phyloP scores from a whole-genome alignment of 176 grass and related monocot species.

The Oryza nivara region DNA sequence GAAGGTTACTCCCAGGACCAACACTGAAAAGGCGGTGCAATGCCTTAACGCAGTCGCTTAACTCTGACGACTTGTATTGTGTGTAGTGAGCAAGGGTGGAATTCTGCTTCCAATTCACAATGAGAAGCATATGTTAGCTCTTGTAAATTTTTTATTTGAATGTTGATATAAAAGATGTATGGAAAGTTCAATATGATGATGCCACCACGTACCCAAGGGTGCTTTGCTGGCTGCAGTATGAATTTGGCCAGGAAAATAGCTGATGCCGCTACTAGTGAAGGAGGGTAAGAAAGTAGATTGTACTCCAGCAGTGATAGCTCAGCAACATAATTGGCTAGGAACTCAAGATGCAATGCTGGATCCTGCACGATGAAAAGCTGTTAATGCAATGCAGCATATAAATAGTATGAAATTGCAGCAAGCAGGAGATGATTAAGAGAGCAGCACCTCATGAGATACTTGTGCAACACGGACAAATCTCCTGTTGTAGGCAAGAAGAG shows the following conservation, averaged over 20 bases:
- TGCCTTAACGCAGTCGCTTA: conserved; percentile 66
- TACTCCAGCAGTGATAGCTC: conserved; percentile 95
- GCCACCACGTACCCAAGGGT: conserved; percentile 67
- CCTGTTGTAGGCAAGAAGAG: conserved; percentile 50
- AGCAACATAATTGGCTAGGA: conserved; percentile 81
- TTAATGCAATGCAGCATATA: conserved; percentile 24
- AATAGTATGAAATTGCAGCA: neutral
- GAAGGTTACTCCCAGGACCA: conserved; percentile 81
- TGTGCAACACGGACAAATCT: conserved; percentile 90
- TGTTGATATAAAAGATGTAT: neutral
- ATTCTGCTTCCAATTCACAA: conserved; percentile 58
- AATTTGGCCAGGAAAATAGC: conserved; percentile 91
- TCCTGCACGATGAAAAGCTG: conserved; percentile 50
- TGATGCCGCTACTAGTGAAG: conserved; percentile 82
- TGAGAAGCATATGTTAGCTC: conserved; percentile 32
- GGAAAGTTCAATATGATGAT: neutral
- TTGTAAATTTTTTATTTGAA: neutral
- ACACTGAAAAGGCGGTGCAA: conserved; percentile 67
- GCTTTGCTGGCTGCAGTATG: conserved; percentile 79
- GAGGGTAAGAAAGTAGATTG: conserved; percentile 74
- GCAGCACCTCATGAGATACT: conserved; percentile 71
- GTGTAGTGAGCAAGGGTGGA: conserved; percentile 85
- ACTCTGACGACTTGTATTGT: conserved; percentile 74
- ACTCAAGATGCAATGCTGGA: conserved; percentile 82
- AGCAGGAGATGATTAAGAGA: conserved; percentile 17